Percentiles rank a stretch among this genome's conserved stretches.
phyloP scores from a whole-genome alignment of 441 rosid genomes.

The Populus hybrid region DNA sequence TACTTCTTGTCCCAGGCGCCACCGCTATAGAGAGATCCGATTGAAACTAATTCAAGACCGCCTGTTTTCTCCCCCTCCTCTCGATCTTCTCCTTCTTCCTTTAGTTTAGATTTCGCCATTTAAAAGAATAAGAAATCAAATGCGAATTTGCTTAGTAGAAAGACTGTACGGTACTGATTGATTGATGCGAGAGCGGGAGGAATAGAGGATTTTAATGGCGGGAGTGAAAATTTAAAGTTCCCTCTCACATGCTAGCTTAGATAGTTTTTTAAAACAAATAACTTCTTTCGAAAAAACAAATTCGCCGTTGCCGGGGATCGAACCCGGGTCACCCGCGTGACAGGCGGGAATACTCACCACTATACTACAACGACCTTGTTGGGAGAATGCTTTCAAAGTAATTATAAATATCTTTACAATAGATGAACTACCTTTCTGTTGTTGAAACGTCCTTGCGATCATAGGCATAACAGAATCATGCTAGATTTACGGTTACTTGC shows the following conservation, averaged over 20 bases:
- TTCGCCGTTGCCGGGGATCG: slow-evolving; percentile 82
- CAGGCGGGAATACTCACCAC: slow-evolving; percentile 93
- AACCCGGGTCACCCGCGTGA: slow-evolving; percentile 97
- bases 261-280: neutral
- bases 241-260: slow-evolving; percentile 9
- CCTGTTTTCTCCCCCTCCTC: slow-evolving; percentile 24
- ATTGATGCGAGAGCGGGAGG: neutral
- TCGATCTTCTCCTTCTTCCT: slow-evolving; percentile 28
- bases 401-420: no score
- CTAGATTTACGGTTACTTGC: neutral
- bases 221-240: slow-evolving; percentile 17
- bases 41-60: slow-evolving; percentile 64
- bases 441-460: neutral
- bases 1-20: slow-evolving; percentile 75
- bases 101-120: slow-evolving; percentile 43
- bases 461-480: neutral
- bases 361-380: slow-evolving; percentile 20
- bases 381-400: rapidly evolving
- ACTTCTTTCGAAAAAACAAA: neutral
- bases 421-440: neutral
- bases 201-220: slow-evolving; percentile 8
- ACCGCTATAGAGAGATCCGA: slow-evolving; percentile 69
- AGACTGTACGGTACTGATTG: neutral
- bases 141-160: neutral
- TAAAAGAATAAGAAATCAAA: slow-evolving; percentile 1